Base-by-base conservation (phyloP, 2,329 filamentous ascomycete species). In the Trichoderma sp. region DNA sequence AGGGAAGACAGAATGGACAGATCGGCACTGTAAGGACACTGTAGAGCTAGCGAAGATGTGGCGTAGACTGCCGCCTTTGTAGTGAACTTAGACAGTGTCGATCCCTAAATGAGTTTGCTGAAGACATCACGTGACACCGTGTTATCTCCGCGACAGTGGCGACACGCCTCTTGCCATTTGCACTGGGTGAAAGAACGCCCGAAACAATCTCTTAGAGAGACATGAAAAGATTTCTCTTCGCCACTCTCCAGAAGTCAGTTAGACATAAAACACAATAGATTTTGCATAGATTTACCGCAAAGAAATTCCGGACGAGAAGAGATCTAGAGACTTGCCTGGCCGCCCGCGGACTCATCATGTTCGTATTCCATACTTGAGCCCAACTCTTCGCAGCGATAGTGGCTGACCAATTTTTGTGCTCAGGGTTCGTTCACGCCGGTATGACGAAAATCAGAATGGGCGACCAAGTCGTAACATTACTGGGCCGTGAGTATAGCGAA, bases 381-480 rank as follows among this genome's bases (percentile, higher is more conserved):
- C 24, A 12, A 41, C n/a, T 27, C 53, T 29, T 18, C 14, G 27
- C 38, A 33, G 38, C 21, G 27, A 53, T 53, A 27, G 1, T 24
- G 45, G 56, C 73, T 75, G 41, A 71, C 60, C 64, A 65, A 65
- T 38, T 6, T 45, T 4, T 35, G 6, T 31, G 21, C 6, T 12
- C 62, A 79, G 78, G 78, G 75, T 33, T 21, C 77, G 76, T 31
- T 75, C 75, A 65, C 75, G 74, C n/a, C 77, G 74, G 11, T 77
- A 79, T 67, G 73, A 60, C 6, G 75, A 78, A 31, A 60, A 45
- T 11, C 77, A 75, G 33, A 73, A 79, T 65, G 74, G 72, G n/a
- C 79, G 81, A 33, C 79, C 78, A 63, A 77, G 73, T 33, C 82
- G 84, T 63, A 82, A 84, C 50, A 83, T 86, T 33, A 84, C 82